phyloP scores from a whole-genome alignment of 306 rosid genomes.

The Begonia peltatifolia region DNA sequence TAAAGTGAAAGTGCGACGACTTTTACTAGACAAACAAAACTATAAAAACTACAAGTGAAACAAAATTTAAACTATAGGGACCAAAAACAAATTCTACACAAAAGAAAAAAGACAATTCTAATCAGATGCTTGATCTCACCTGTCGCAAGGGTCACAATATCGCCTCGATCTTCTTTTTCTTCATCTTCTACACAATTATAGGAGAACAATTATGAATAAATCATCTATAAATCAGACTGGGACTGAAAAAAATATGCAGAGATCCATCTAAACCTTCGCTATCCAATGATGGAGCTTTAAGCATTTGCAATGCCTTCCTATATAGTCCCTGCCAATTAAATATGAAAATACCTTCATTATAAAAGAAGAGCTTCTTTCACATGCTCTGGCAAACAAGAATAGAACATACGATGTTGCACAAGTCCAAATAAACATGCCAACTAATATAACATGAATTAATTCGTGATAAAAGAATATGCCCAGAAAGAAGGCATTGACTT shows the following conservation, averaged over 20 bases:
- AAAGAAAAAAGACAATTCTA: not conserved
- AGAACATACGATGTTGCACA: not conserved
- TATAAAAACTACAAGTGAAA: too few relatives aligned
- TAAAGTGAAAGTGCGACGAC: too few relatives aligned
- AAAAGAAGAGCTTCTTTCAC: too few relatives aligned
- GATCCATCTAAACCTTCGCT: conserved; percentile 25
- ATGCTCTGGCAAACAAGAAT: not conserved
- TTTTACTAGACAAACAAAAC: too few relatives aligned
- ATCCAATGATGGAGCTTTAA: conserved; percentile 59
- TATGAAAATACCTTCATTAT: not conserved
- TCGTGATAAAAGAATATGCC: not conserved
- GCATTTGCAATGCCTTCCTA: conserved; percentile 55
- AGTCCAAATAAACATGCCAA: not conserved
- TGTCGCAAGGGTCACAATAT: conserved; percentile 68
- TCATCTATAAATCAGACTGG: too few relatives aligned
- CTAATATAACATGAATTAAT: not conserved
- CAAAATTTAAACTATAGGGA: too few relatives aligned
- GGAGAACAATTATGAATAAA: not conserved
- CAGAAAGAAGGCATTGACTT: too few relatives aligned
- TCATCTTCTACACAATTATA: conserved; percentile 24
- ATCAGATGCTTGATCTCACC: conserved; percentile 36
- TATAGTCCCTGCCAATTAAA: conserved; percentile 62
- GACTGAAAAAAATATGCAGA: too few relatives aligned
- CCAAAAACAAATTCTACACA: too few relatives aligned
- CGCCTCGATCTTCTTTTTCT: conserved; percentile 28